Conservation (phyloP, 1,139 yeast species). For the Yamadazyma triangularis region DNA sequence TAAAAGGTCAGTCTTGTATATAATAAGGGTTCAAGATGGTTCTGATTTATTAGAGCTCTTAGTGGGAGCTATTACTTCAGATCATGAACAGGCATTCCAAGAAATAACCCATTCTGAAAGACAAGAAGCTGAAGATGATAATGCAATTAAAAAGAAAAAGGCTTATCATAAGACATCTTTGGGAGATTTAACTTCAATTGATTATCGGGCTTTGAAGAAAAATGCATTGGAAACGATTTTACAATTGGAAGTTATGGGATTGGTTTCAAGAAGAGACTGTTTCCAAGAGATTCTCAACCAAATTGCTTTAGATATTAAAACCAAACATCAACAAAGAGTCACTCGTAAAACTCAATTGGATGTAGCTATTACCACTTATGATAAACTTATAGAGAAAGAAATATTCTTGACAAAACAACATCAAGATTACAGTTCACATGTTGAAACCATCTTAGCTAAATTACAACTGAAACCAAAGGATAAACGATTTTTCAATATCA, state of each 20-base stretch:
- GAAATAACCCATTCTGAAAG: constrained; percentile 51
- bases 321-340: constrained; percentile 67
- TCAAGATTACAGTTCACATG: constrained; percentile 62
- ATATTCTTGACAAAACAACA: constrained; percentile 56
- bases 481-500: constrained; percentile 45
- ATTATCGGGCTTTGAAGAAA: constrained; percentile 75
- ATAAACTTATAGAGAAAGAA: constrained; percentile 60
- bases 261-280: constrained; percentile 61
- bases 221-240: constrained; percentile 71
- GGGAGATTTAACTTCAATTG: constrained; percentile 50
- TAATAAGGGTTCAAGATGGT: constrained; percentile 78
- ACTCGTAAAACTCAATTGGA: constrained; percentile 59
- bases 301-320: constrained; percentile 79
- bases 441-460: constrained; percentile 61
- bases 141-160: constrained; percentile 20
- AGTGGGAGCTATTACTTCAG: constrained; percentile 63
- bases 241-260: constrained; percentile 69
- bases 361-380: constrained; percentile 55
- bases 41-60: constrained; percentile 68
- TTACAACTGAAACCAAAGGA: constrained; percentile 56
- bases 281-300: constrained; percentile 80
- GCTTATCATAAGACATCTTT: constrained; percentile 42
- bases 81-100: constrained; percentile 61
- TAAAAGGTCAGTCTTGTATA: constrained; percentile 73
- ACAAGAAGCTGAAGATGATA: constrained; percentile 18